Evolutionary conservation across 768 basidiomycete species (phyloP), one percentile per base, ranked within the genome.

Genomic region (Rhodosporidiobolus odoratus): DNA sequence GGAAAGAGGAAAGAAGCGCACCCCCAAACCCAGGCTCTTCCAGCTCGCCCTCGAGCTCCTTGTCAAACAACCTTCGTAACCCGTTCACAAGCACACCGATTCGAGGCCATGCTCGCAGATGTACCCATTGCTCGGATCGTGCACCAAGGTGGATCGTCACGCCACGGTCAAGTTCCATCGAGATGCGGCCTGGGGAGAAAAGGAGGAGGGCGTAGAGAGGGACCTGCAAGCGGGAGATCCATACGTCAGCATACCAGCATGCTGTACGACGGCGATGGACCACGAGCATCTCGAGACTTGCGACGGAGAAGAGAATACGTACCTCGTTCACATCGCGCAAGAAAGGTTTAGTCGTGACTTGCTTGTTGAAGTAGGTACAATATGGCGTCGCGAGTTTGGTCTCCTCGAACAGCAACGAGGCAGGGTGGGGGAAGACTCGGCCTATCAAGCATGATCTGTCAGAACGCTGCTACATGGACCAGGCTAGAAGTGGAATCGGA

Each of bases 71-170:
- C 62, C 86, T 84, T 59, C 91, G 88, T 17, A 93, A 80, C 73
- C 92, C 90, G 76, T 92, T 92, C 50, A 91, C 89, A 37, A 96
- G 83, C 17, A 92, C 86, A 3, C 92, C 92, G 58, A 95, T 94
- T 15, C 92, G 85, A n/a, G 93, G 89, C 86, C 88, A 90, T 0
- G 91, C 90, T 65, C 84, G 85, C 70, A 95, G 78, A 75, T 84
- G 87, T 67, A 96, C 80, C 71, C 77, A 76, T 9, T 74, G 60
- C 21, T 69, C 77, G 34, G 30, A 13, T 27, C 7, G 17, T 0
- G 27, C 83, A 12, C 85, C 85, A 40, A 90, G 79, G 25, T 81
- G 67, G 7, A 84, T 85, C 50, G 94, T 78, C 0, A 89, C 90
- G n/a, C 91, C 90, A 16, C 83, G 85, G 52, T 91, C 83, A 74